Evolutionary conservation across 148 eudicot species (phyloP).

Genomic region (Cornus florida): DNA sequence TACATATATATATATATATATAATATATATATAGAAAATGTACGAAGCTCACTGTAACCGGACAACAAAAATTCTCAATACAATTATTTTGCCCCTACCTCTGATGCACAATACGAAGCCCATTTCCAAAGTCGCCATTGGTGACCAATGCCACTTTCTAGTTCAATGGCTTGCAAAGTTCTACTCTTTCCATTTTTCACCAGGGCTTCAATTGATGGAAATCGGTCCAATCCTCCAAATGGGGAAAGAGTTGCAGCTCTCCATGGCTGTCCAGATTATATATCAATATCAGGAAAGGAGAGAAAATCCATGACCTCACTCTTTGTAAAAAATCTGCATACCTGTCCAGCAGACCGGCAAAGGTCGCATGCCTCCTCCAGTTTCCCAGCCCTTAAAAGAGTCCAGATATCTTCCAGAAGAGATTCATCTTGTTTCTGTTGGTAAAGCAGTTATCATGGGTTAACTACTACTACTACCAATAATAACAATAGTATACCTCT

Average conservation of each 20-base stretch:
- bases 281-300: constrained; percentile 16
- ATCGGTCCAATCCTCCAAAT: constrained; percentile 70
- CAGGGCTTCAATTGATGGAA: constrained; percentile 77
- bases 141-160: constrained; percentile 84
- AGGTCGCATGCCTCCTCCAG: constrained; percentile 91
- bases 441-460: neutral
- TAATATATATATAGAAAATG: neutral
- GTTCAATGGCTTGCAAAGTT: constrained; percentile 82
- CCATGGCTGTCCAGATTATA: constrained; percentile 70
- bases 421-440: constrained; percentile 94
- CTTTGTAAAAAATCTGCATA: constrained; percentile 19
- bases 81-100: constrained; percentile 43
- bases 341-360: constrained; percentile 99
- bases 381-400: constrained; percentile 83
- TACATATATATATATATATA: neutral
- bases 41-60: neutral
- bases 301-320: constrained; percentile 5
- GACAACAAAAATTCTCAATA: neutral
- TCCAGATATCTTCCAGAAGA: constrained; percentile 94
- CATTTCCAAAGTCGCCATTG: constrained; percentile 97
- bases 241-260: constrained; percentile 83
- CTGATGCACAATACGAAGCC: constrained; percentile 93
- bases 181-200: constrained; percentile 82
- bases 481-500: neutral
- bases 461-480: neutral